These are phyloP conservation scores for Penicillium cataractarum DNA, from an alignment of 495 filamentous ascomycete genomes.

Conservation along the genomic window DNA sequence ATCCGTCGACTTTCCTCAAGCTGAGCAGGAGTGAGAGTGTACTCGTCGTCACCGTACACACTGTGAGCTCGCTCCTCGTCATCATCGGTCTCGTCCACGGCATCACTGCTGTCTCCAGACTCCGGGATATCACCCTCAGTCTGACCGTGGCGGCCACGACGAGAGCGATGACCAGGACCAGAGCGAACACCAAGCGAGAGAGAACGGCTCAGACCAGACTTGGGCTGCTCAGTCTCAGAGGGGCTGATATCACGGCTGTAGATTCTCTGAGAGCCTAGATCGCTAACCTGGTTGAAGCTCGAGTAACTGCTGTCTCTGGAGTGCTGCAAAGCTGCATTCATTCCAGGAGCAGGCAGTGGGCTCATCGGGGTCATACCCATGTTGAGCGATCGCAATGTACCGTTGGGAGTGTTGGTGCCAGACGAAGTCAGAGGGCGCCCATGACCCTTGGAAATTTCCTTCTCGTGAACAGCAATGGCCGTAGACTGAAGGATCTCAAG, in stretches of 20 bases:
- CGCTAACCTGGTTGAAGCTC: conserved; percentile 46
- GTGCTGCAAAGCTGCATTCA: conserved; percentile 33
- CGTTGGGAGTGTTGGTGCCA: conserved; percentile 39
- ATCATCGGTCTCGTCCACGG: conserved; percentile 45
- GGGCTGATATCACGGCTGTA: conserved; percentile 47
- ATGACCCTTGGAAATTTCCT: conserved; percentile 40
- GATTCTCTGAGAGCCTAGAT: conserved; percentile 50
- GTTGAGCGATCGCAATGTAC: conserved; percentile 31
- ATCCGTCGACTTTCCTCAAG: conserved; percentile 41
- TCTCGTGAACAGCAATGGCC: conserved; percentile 51
- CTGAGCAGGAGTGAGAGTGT: conserved; percentile 46
- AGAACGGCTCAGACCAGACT: conserved; percentile 42
- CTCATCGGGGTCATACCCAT: conserved; percentile 19
- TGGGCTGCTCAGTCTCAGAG: conserved; percentile 39
- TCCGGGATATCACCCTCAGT: conserved; percentile 28
- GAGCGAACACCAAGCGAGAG: conserved; percentile 50
- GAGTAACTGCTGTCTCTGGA: conserved; percentile 32
- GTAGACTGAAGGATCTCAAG: conserved; percentile 63
- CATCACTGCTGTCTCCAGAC: conserved; percentile 17
- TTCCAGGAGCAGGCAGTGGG: conserved; percentile 46
- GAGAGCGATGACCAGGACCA: conserved; percentile 47
- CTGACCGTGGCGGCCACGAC: conserved; percentile 36
- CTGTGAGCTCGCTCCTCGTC: conserved; percentile 45
- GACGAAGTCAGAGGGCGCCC: conserved; percentile 39
- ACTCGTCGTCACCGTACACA: conserved; percentile 50